Evolutionary conservation across 2,329 filamentous ascomycete genomes (phyloP), one percentile per base, ranked within the genome.

Genomic region (Coniochaeta hoffmannii): DNA sequence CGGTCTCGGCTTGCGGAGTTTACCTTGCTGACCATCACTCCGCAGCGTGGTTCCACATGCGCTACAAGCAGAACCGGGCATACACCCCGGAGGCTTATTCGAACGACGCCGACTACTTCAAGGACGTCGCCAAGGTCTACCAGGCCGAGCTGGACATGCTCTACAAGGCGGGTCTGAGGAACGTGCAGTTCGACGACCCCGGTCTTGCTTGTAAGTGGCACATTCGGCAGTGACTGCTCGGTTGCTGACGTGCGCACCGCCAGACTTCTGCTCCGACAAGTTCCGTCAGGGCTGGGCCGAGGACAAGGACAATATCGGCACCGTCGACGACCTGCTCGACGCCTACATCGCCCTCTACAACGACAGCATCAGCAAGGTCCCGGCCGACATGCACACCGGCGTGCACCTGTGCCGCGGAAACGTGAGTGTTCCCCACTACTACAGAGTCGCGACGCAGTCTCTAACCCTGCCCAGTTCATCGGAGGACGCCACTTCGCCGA

Each of bases 331-430:
- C 61, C 82, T 90, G 46, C 80, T 92, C 22, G 85, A 89, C 62
- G 81, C 85, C 28, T 92, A 92, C 71, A 87, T 92, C 68, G 76
- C 79, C 58, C 81, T 89, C 61, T 91, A 91, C 76, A 91, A 91
- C 68, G 84, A 88, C 68, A 82, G 78, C 64, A 77, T 89, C 65
- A 73, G 76, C 63, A 79, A 81, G 63, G 73, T 82, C 0, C 86
- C 87, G 0, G 68, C 75, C 2, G 87, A 91, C 65, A 81, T 91
- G 76, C 87, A 90, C 69, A 79, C 89, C 2, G 88, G 88, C 49
- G 85, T 92, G 15, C 89, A 92, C 66, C 75, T 91, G 53, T 91
- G 88, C 77, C 79, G 79, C 9, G 80, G 79, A 51, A 88, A 87
- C 72, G 41, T 46, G 15, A 28, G 41, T 46, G 9, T 7, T n/a